A percentile compares a stretch with the other conserved stretches of the same genome.
phyloP scores from a whole-genome alignment of 2,329 filamentous ascomycete genomes.

The Talaromyces albobiverticillius region DNA sequence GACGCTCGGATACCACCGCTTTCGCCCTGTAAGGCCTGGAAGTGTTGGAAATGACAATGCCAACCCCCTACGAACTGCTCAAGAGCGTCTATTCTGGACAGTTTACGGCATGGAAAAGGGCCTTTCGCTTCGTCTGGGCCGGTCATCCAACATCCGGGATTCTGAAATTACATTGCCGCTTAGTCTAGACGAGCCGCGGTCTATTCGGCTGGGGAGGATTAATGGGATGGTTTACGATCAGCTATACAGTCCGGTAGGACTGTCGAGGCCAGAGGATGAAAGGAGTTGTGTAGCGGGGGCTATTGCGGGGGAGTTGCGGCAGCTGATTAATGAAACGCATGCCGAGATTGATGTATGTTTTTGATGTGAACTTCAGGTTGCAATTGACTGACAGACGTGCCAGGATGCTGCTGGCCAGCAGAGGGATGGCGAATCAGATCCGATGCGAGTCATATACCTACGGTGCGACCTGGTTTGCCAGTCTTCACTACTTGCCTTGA shows the following conservation, averaged over 20 bases:
- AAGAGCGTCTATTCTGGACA: slow-evolving; percentile 9
- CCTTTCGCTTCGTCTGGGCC: slow-evolving; percentile 3
- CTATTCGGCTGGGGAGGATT: slow-evolving; percentile 4
- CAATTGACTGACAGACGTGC: no score
- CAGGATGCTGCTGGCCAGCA: not conserved
- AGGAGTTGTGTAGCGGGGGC: not conserved
- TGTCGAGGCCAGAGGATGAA: not conserved
- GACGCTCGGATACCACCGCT: slow-evolving; percentile 8
- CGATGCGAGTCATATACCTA: not conserved
- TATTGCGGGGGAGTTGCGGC: slow-evolving; percentile 4
- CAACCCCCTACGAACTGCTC: not conserved
- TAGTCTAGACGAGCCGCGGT: not conserved
- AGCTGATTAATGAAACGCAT: slow-evolving; percentile 2
- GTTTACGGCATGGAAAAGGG: slow-evolving; percentile 9
- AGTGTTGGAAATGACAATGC: not conserved
- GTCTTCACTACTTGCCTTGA: slow-evolving; percentile 3
- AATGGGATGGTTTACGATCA: slow-evolving; percentile 12
- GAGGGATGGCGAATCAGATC: not conserved
- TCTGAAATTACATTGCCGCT: slow-evolving; percentile 6
- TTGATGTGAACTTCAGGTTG: no score
- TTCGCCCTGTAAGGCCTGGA: no score
- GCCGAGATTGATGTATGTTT: slow-evolving; percentile 1
- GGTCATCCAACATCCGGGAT: slow-evolving; percentile 8
- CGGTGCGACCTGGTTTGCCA: slow-evolving; percentile 11
- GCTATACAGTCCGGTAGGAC: slow-evolving; percentile 4